phyloP scores from a whole-genome alignment of 108 stramenopile species.

The Skeletonema tropicum region DNA sequence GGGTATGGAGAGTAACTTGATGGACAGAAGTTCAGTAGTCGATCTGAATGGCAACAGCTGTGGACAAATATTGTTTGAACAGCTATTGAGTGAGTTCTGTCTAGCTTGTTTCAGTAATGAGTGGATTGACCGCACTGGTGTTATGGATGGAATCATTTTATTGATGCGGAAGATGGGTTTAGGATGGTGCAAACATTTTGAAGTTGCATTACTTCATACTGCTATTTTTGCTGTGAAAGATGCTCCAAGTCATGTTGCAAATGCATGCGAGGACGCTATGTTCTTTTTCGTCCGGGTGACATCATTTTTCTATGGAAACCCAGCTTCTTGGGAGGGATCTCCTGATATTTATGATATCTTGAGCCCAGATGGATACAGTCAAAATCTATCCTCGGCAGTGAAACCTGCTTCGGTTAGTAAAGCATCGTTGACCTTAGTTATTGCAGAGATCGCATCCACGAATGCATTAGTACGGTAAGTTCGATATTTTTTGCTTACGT shows the following conservation, averaged over 20 bases:
- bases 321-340: constrained; percentile 27
- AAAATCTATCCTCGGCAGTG: not conserved
- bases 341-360: constrained; percentile 43
- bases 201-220: constrained; percentile 71
- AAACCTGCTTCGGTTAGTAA: constrained; percentile 36
- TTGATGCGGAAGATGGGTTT: constrained; percentile 55
- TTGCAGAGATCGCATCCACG: constrained; percentile 70
- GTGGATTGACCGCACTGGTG: constrained; percentile 60
- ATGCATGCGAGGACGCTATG: constrained; percentile 57
- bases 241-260: constrained; percentile 65
- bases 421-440: constrained; percentile 56
- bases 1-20: constrained; percentile 20
- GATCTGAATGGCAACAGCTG: constrained; percentile 5
- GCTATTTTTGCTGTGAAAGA: constrained; percentile 79
- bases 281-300: constrained; percentile 59
- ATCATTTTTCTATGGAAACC: constrained; percentile 54
- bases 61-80: constrained; percentile 48
- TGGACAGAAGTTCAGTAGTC: not conserved
- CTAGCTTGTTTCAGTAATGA: constrained; percentile 38
- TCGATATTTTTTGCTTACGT: not conserved
- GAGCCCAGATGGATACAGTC: constrained; percentile 9
- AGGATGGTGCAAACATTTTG: constrained; percentile 63
- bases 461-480: constrained; percentile 74
- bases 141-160: constrained; percentile 48
- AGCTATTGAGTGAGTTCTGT: constrained; percentile 59